These are phyloP conservation scores for Boletus bicolor DNA, from an alignment of 768 basidiomycete genomes.

Conservation along the genomic window DNA sequence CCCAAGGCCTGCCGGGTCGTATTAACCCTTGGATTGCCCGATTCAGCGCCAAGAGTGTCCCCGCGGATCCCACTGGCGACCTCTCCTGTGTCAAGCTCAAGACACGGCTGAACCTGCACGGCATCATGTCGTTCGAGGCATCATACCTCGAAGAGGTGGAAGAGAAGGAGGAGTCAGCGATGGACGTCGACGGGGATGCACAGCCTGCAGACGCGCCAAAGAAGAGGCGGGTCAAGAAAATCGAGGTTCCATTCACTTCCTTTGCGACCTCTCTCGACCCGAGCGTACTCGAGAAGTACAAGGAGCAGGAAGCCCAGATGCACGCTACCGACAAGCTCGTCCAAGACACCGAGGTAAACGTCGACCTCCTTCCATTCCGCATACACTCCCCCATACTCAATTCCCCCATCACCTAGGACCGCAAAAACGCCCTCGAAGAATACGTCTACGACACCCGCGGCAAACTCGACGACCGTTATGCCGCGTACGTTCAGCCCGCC, in stretches of 20 bases:
- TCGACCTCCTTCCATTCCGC: constrained; percentile 2
- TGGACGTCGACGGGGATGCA: constrained; percentile 62
- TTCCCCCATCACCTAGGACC: constrained; percentile 52
- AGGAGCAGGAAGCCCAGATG: constrained; percentile 88
- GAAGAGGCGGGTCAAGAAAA: constrained; percentile 88
- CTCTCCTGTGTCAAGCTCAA: constrained; percentile 85
- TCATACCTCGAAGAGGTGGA: constrained; percentile 83
- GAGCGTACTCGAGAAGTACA: constrained; percentile 56
- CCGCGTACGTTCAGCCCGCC: constrained; percentile 61
- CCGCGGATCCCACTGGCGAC: constrained; percentile 65
- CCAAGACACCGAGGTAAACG: constrained; percentile 87
- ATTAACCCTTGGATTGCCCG: constrained; percentile 84
- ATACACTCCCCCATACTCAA: background rate
- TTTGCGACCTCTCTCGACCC: constrained; percentile 64
- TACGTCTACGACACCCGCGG: constrained; percentile 94
- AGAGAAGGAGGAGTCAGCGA: constrained; percentile 70
- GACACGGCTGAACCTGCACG: constrained; percentile 82
- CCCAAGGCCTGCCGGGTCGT: constrained; percentile 63
- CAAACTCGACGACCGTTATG: constrained; percentile 89
- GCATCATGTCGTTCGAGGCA: constrained; percentile 80
- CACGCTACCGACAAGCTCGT: constrained; percentile 92
- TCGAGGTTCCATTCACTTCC: constrained; percentile 71
- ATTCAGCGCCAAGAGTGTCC: constrained; percentile 81
- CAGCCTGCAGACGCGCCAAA: constrained; percentile 46
- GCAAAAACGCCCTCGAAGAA: constrained; percentile 98